phyloP scores from a whole-genome alignment of 441 rosid species.

The Metrosideros polymorpha region DNA sequence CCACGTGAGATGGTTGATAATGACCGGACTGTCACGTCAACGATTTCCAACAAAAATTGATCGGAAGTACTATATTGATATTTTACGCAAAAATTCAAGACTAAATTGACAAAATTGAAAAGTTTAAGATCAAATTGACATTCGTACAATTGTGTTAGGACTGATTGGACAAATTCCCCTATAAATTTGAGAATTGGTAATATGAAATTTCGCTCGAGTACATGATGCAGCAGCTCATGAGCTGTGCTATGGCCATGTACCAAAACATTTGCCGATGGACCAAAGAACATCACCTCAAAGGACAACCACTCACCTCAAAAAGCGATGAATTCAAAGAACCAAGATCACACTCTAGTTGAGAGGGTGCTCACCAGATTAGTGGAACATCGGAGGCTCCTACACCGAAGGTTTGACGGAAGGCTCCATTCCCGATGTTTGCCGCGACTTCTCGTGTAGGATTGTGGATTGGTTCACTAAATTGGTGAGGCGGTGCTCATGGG shows the following conservation, averaged over 20 bases:
- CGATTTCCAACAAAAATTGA: not conserved
- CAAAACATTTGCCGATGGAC: no score
- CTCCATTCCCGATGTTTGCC: no score
- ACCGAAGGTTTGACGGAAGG: no score
- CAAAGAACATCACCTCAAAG: no score
- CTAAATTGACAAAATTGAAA: rapidly evolving
- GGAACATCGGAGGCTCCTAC: no score
- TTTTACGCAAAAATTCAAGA: rapidly evolving
- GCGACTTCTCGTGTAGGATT: no score
- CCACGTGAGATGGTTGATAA: rapidly evolving
- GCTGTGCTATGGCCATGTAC: no score
- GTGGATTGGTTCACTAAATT: not conserved
- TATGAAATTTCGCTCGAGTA: not conserved
- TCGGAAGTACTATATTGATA: rapidly evolving
- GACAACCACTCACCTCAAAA: no score
- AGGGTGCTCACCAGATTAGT: no score
- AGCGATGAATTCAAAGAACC: no score
- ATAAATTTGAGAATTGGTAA: not conserved
- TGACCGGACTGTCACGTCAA: rapidly evolving
- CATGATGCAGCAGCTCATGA: not conserved
- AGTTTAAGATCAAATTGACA: rapidly evolving
- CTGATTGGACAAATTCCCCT: not conserved
- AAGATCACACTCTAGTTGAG: no score
- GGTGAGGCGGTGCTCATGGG: not conserved
- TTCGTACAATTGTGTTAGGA: rapidly evolving